Evolutionary conservation across 2,329 filamentous ascomycete species (phyloP).

Genomic region (Sarocladiaceae sp.): DNA sequence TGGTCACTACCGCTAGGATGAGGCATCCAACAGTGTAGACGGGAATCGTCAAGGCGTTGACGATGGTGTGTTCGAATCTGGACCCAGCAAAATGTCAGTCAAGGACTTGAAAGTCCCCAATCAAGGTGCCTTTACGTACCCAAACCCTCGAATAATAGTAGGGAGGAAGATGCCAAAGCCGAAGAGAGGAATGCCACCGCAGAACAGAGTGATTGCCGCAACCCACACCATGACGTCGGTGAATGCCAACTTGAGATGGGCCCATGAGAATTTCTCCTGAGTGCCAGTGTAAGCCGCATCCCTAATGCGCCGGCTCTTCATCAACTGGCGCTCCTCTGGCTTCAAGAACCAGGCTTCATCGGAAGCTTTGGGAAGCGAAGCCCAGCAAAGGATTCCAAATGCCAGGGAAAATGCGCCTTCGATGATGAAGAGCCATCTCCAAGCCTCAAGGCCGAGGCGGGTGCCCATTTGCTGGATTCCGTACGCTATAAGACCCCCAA

Average conservation of each 20-base stretch:
- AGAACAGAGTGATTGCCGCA: constrained; percentile 23
- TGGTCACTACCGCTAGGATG: constrained; percentile 17
- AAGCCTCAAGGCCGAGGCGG: constrained; percentile 34
- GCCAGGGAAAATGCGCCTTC: constrained; percentile 28
- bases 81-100: constrained; percentile 28
- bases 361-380: constrained; percentile 38
- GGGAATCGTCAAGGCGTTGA: constrained; percentile 28
- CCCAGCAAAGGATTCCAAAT: constrained; percentile 22
- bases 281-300: constrained; percentile 21
- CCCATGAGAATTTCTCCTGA: constrained; percentile 20
- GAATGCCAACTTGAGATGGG: constrained; percentile 21
- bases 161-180: constrained; percentile 26
- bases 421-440: constrained; percentile 41
- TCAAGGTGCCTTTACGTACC: constrained; percentile 19
- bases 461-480: constrained; percentile 31
- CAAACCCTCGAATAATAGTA: constrained; percentile 15
- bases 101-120: no score
- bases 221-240: constrained; percentile 24
- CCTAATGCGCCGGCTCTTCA: constrained; percentile 17
- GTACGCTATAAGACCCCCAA: constrained; percentile 16
- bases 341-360: constrained; percentile 33
- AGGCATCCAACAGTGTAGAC: constrained; percentile 25
- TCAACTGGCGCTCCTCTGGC: constrained; percentile 26
- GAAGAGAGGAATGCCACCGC: constrained; percentile 23
- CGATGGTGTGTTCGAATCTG: constrained; percentile 42